Evolutionary conservation across 805 yeast species (phyloP), one percentile per base, ranked within the genome.

Genomic region (Saccharomycodes ludwigii): DNA sequence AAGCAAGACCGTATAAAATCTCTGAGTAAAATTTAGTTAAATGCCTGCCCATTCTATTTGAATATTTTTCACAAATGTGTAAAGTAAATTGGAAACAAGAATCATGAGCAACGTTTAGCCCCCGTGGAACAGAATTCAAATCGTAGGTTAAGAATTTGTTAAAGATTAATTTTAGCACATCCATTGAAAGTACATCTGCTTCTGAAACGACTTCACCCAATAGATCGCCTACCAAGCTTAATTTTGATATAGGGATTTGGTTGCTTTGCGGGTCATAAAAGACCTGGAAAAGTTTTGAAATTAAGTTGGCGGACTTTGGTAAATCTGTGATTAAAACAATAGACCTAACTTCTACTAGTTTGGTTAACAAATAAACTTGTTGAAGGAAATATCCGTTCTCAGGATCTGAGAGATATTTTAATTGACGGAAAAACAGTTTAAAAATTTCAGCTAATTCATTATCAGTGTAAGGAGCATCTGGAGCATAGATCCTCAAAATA

Each of bases 381-480:
- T 79, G 82, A 4, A 65, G 56, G 39, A 68, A 75, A 46, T 71
- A 74, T 0, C 82, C 71, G 38, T 71, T 69, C 13, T 72, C 74
- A 6, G 58, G 59, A 34, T 74, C 74, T 4, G 62, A 48, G 25
- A 83, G 52, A 29, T 62, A 65, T 33, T 63, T 63, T 40, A 86
- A 69, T 47, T 80, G 85, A 18, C 56, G 50, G 38, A 78, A 65
- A 44, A 84, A 71, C 6, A 81, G 61, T 40, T 65, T 69, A 58
- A 85, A 83, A 13, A 83, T 67, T 4, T 63, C 74, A 1, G 73
- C 59, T 23, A 85, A 59, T 41, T 78, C 76, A 2, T 58, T 40
- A 16, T 74, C 73, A 2, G 79, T 71, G 52, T 68, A 85, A 4
- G 96, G 95, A 5, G 95, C 94, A 48, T 85, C 82, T 0, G 95